Percentiles rank a stretch among this genome's conserved stretches.
These are phyloP conservation scores for Cryphonectria japonica DNA, from an alignment of 2,329 filamentous ascomycete species.

Conservation along the genomic window DNA sequence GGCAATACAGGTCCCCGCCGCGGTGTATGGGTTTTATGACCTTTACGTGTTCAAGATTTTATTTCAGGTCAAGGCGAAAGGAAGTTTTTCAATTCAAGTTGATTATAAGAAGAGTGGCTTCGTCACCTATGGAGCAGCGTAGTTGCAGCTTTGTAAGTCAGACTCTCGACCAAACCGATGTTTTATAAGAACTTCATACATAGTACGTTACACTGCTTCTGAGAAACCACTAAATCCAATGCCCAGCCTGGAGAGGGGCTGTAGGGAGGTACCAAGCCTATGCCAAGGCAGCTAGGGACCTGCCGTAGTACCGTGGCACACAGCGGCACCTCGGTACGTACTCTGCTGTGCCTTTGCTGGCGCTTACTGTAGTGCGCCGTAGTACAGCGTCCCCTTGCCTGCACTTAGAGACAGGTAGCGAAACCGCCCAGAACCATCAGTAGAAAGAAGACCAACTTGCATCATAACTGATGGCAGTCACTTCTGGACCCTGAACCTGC, in stretches of 20 bases:
- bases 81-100: too few relatives aligned
- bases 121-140: too few relatives aligned
- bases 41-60: neutral
- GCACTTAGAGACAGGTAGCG: neutral
- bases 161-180: too few relatives aligned
- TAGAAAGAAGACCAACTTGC: conserved; percentile 10
- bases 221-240: too few relatives aligned
- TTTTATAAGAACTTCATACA: too few relatives aligned
- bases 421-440: neutral
- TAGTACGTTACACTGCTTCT: too few relatives aligned
- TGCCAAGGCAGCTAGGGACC: neutral
- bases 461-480: conserved; percentile 25
- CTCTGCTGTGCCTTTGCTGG: neutral
- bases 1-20: neutral
- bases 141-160: too few relatives aligned
- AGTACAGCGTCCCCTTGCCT: neutral
- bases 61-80: neutral
- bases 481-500: conserved; percentile 20
- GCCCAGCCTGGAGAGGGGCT: neutral
- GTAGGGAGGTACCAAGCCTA: neutral
- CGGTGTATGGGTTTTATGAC: too few relatives aligned
- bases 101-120: too few relatives aligned
- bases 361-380: neutral
- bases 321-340: neutral
- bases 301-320: neutral